Evolutionary conservation across 169 alveolate species (phyloP).

Genomic region (Plasmodium knowlesi): DNA sequence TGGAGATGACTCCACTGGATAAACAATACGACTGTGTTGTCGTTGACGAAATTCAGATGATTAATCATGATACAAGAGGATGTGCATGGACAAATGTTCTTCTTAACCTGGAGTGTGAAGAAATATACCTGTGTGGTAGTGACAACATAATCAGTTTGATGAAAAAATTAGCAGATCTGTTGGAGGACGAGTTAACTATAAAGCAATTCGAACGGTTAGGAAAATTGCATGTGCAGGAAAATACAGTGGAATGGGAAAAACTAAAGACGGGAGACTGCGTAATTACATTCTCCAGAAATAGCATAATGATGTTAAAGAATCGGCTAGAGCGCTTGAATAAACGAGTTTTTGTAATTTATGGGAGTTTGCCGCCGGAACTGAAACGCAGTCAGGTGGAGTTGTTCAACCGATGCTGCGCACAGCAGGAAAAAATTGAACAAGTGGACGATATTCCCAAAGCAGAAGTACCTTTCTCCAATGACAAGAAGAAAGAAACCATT

Average conservation of each 20-base stretch:
- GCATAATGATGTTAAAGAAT: slow-evolving; percentile 77
- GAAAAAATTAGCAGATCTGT: slow-evolving; percentile 8
- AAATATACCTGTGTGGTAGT: slow-evolving; percentile 72
- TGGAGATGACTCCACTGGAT: slow-evolving; percentile 89
- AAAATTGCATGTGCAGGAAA: slow-evolving; percentile 74
- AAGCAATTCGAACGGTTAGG: slow-evolving; percentile 76
- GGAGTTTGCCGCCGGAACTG: slow-evolving; percentile 92
- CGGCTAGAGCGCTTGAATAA: slow-evolving; percentile 77
- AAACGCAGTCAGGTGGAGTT: slow-evolving; percentile 81
- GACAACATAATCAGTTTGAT: slow-evolving; percentile 25
- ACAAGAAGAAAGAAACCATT: slow-evolving; percentile 77
- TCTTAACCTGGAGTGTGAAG: slow-evolving; percentile 85
- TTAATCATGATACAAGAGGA: slow-evolving; percentile 91
- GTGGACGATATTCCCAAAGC: neutral
- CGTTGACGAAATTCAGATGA: slow-evolving; percentile 94
- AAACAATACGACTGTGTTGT: slow-evolving; percentile 89
- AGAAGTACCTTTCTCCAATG: slow-evolving; percentile 30
- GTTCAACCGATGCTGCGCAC: slow-evolving; percentile 67
- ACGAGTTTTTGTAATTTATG: slow-evolving; percentile 87
- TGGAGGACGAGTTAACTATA: slow-evolving; percentile 70
- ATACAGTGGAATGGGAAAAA: slow-evolving; percentile 76
- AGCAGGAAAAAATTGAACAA: neutral
- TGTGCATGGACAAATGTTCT: slow-evolving; percentile 93
- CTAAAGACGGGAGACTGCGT: slow-evolving; percentile 93
- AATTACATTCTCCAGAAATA: slow-evolving; percentile 88